These are phyloP conservation scores for Gaertneriomyces sp. DNA, from an alignment of 192 early-diverging fungal species.

Conservation along the genomic window DNA sequence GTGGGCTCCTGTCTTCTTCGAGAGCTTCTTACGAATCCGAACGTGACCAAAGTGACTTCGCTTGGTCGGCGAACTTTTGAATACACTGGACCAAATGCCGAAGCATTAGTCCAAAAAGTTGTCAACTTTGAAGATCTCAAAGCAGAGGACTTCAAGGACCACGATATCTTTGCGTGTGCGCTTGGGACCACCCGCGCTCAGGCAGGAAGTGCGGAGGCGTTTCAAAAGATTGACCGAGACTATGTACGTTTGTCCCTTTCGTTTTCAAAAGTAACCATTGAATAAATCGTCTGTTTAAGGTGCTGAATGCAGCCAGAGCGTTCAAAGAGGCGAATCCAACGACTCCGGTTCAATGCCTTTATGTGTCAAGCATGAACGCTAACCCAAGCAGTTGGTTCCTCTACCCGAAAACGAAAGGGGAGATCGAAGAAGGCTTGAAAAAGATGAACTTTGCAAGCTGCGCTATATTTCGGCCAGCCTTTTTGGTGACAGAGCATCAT, in stretches of 20 bases:
- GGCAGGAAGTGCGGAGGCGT: slow-evolving; percentile 61
- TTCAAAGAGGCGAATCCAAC: slow-evolving; percentile 62
- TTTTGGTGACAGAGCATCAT: slow-evolving; percentile 47
- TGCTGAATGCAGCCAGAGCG: slow-evolving; percentile 47
- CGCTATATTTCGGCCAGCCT: slow-evolving; percentile 61
- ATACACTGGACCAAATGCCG: slow-evolving; percentile 37
- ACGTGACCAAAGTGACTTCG: slow-evolving; percentile 51
- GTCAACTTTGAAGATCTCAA: slow-evolving; percentile 43
- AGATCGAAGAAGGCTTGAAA: slow-evolving; percentile 66
- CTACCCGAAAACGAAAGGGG: slow-evolving; percentile 72
- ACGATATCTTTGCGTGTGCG: slow-evolving; percentile 65
- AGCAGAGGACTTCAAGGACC: slow-evolving; percentile 69
- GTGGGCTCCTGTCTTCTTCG: slow-evolving; percentile 56
- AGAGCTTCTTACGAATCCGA: slow-evolving; percentile 45
- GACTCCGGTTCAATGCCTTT: slow-evolving; percentile 45
- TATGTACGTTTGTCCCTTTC: slow-evolving; percentile 43
- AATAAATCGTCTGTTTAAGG: too few relatives aligned
- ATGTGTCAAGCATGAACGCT: slow-evolving; percentile 35
- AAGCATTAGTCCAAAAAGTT: slow-evolving; percentile 60
- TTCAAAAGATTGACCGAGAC: slow-evolving; percentile 74
- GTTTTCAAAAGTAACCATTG: too few relatives aligned
- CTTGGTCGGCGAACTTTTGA: slow-evolving; percentile 50
- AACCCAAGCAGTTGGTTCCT: slow-evolving; percentile 60
- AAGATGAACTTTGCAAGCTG: slow-evolving; percentile 60
- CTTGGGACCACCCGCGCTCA: slow-evolving; percentile 68